Evolutionary conservation across 1,139 yeast genomes (phyloP).

Genomic region (Suhomyces bribrorum): DNA sequence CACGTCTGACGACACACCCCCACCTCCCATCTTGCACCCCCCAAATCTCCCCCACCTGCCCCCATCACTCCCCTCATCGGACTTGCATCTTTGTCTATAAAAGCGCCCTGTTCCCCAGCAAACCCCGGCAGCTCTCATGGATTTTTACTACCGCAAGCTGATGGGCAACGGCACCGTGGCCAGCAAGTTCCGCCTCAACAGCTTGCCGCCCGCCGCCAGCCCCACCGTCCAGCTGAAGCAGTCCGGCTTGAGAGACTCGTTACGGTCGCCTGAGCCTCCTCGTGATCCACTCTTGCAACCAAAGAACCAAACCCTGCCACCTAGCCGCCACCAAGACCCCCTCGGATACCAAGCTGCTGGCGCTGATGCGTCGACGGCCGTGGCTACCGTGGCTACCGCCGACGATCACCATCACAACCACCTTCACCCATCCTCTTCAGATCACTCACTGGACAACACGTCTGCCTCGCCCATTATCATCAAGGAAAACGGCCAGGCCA

Average conservation of each 20-base stretch:
- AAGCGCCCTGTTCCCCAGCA: not conserved
- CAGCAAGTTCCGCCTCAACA: conserved; percentile 34
- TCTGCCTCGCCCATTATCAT: conserved; percentile 5
- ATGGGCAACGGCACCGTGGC: conserved; percentile 44
- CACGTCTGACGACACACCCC: too few species aligned
- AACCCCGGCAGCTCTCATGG: conserved; percentile 23
- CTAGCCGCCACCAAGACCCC: too few species aligned
- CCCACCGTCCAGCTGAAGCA: conserved; percentile 23
- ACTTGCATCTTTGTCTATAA: too few species aligned
- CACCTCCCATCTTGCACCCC: too few species aligned
- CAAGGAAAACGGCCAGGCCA: conserved; percentile 6
- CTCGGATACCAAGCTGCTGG: too few species aligned
- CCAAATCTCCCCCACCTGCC: too few species aligned
- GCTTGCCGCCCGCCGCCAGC: conserved; percentile 1
- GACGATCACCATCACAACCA: too few species aligned
- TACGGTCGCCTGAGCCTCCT: conserved; percentile 2
- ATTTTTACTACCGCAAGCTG: conserved; percentile 38
- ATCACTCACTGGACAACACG: not conserved
- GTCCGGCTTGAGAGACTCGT: conserved; percentile 21
- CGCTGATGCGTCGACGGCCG: not conserved
- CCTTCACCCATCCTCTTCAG: too few species aligned
- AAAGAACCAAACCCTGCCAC: too few species aligned
- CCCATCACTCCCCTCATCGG: too few species aligned
- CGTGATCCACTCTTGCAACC: too few species aligned
- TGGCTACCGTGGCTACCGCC: not conserved